These are phyloP conservation scores for Candida sp. DNA, from an alignment of 1,139 yeast genomes.

Conservation along the genomic window DNA sequence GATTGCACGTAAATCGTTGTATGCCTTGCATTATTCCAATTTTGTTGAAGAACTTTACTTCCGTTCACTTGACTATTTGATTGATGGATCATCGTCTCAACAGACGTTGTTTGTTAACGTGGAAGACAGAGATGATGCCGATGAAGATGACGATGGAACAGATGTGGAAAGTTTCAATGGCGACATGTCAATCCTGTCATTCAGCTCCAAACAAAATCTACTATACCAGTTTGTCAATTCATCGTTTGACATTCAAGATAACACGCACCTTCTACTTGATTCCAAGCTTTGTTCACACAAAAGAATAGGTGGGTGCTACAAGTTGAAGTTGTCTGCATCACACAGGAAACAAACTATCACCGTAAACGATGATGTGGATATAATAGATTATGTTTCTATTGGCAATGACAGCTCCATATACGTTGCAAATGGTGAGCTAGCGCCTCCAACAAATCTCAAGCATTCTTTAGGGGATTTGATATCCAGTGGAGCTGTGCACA, in stretches of 20 bases:
- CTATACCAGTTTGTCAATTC: constrained; percentile 74
- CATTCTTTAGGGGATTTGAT: constrained; percentile 42
- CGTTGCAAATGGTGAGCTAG: constrained; percentile 59
- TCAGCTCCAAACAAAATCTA: constrained; percentile 41
- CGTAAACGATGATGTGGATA: constrained; percentile 43
- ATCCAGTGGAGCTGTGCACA: constrained; percentile 35
- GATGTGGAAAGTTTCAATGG: neutral
- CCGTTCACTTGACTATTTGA: constrained; percentile 57
- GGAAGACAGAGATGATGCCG: constrained; percentile 44
- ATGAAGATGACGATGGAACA: constrained; percentile 21
- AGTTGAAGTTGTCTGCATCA: constrained; percentile 46
- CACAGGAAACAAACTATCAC: constrained; percentile 38
- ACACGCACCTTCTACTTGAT: constrained; percentile 23
- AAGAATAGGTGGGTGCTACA: constrained; percentile 46
- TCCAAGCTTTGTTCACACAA: constrained; percentile 40
- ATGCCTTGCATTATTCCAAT: constrained; percentile 68
- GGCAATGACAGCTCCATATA: constrained; percentile 63
- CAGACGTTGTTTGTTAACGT: constrained; percentile 64
- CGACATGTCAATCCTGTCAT: constrained; percentile 19
- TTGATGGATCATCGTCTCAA: constrained; percentile 53
- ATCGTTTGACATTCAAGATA: constrained; percentile 25
- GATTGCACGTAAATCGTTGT: constrained; percentile 74
- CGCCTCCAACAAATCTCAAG: constrained; percentile 39
- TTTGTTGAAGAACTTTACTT: constrained; percentile 75
- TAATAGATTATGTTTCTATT: constrained; percentile 51